Conservation (phyloP, 257 asterid species). For the Solanum appendiculatum region DNA sequence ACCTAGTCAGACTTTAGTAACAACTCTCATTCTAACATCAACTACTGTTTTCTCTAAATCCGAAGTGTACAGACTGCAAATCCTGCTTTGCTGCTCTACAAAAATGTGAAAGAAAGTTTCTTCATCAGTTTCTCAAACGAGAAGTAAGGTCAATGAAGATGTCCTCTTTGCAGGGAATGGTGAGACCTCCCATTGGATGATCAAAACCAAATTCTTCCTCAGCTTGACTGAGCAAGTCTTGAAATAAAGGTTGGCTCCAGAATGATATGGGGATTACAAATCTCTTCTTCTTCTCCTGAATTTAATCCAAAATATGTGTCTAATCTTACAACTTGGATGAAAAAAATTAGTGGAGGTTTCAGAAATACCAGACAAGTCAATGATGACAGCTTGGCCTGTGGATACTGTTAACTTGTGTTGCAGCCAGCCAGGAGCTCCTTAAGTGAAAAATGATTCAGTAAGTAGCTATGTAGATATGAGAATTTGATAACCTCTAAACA, state of each 20-base stretch:
- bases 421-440: not conserved
- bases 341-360: not conserved
- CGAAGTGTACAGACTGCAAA: not conserved
- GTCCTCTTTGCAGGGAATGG: conserved; percentile 33
- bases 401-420: not conserved
- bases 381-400: not conserved
- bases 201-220: not conserved
- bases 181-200: conserved; percentile 53
- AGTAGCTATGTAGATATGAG: not conserved
- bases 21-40: not conserved
- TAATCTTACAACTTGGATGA: not conserved
- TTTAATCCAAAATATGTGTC: not conserved
- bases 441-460: not conserved
- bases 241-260: conserved; percentile 36
- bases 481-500: not conserved
- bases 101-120: not conserved
- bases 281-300: conserved; percentile 14
- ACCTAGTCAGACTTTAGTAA: not conserved
- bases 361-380: not conserved
- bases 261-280: conserved; percentile 21
- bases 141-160: conserved; percentile 21
- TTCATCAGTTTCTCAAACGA: not conserved
- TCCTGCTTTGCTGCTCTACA: not conserved
- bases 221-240: conserved; percentile 1
- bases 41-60: not conserved